phyloP scores from a whole-genome alignment of 1,284 basidiomycete genomes.

The Leucocoprinus gongylophorus region DNA sequence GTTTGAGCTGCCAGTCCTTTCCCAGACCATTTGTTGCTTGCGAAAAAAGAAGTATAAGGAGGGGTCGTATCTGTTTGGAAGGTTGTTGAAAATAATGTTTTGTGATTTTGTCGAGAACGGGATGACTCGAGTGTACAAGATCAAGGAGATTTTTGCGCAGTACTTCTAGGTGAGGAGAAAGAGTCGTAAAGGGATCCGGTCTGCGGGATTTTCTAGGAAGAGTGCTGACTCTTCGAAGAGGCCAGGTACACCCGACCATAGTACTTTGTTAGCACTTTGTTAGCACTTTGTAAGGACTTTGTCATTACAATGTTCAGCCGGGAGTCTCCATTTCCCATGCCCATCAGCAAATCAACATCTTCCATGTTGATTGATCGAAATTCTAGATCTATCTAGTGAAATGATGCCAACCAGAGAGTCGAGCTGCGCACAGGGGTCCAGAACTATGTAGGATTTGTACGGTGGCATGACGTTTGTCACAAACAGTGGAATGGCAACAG shows the following conservation, averaged over 20 bases:
- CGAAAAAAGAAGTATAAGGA: conserved; percentile 89
- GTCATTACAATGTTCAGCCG: too few species aligned
- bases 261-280: too few species aligned
- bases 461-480: too few species aligned
- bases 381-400: too few species aligned
- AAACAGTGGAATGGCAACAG: too few species aligned
- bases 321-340: too few species aligned
- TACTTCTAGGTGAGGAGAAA: conserved; percentile 67
- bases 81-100: conserved; percentile 92
- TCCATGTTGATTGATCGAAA: too few species aligned
- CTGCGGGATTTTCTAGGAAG: conserved; percentile 9
- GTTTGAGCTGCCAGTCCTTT: conserved; percentile 47
- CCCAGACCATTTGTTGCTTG: conserved; percentile 93
- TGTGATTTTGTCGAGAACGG: conserved; percentile 80
- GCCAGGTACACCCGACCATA: conserved; percentile 3
- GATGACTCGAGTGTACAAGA: conserved; percentile 84
- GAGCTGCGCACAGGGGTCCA: too few species aligned
- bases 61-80: conserved; percentile 89
- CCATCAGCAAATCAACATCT: too few species aligned
- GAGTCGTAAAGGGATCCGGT: conserved; percentile 58
- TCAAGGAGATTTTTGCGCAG: conserved; percentile 72
- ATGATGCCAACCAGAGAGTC: too few species aligned
- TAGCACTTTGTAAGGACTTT: too few species aligned
- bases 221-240: conserved; percentile 1
- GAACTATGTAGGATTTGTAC: too few species aligned